Evolutionary conservation across 352 stramenopile genomes (phyloP).

Genomic region (Pythium rishiriense): DNA sequence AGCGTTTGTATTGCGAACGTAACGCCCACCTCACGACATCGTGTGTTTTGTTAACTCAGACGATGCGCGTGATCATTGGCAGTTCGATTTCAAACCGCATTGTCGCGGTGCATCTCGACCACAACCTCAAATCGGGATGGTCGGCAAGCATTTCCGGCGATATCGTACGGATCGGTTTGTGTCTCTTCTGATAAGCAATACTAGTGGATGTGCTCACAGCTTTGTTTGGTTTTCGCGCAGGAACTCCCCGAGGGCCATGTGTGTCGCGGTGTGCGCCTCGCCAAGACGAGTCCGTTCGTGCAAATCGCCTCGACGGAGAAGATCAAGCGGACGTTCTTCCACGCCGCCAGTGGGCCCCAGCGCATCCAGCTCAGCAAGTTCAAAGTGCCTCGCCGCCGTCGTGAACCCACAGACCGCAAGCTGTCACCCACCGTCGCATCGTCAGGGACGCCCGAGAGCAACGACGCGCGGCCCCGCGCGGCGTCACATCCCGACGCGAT

Average conservation of each 20-base stretch:
- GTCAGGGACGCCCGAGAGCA: background rate
- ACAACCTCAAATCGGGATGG: slow-evolving; percentile 33
- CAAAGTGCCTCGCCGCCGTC: slow-evolving; percentile 41
- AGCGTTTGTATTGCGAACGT: too few species aligned
- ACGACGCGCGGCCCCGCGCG: background rate
- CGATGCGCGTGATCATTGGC: slow-evolving; percentile 39
- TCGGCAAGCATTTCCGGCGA: slow-evolving; percentile 36
- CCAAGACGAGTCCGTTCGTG: slow-evolving; percentile 45
- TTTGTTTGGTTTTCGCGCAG: slow-evolving; percentile 19
- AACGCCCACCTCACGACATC: background rate
- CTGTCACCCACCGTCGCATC: background rate
- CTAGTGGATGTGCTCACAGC: background rate
- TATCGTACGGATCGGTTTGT: slow-evolving; percentile 32
- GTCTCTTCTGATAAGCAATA: background rate
- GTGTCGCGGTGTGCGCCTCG: slow-evolving; percentile 47
- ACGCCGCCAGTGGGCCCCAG: slow-evolving; percentile 36
- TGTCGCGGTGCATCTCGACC: slow-evolving; percentile 36
- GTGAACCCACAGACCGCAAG: background rate
- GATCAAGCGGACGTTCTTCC: slow-evolving; percentile 49
- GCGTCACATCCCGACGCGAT: background rate
- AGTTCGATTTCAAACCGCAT: slow-evolving; percentile 45
- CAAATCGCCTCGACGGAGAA: slow-evolving; percentile 58
- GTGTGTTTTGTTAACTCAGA: slow-evolving; percentile 14
- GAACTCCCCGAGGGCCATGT: slow-evolving; percentile 44
- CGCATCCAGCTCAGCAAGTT: slow-evolving; percentile 49